These are phyloP conservation scores for Tylopilus vinaceipallidus DNA, from an alignment of 768 basidiomycete species.

Conservation along the genomic window DNA sequence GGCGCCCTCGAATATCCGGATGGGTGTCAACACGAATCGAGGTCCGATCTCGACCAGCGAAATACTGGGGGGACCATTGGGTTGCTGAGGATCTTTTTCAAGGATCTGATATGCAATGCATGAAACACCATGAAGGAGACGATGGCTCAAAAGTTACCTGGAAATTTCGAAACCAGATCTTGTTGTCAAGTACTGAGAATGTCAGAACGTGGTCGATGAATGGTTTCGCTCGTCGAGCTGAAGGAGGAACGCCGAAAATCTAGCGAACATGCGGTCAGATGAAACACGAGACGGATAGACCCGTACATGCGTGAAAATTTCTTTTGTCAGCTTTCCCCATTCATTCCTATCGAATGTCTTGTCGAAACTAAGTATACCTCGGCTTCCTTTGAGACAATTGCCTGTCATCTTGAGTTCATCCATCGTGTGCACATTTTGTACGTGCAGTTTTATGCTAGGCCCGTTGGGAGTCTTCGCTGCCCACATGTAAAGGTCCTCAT, in stretches of 20 bases:
- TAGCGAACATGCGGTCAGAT: slow-evolving; percentile 32
- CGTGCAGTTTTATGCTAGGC: slow-evolving; percentile 95
- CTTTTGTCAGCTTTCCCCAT: slow-evolving; percentile 85
- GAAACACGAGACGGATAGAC: neutral
- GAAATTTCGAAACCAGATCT: slow-evolving; percentile 99
- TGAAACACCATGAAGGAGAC: neutral
- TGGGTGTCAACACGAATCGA: slow-evolving; percentile 94
- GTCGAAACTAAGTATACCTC: slow-evolving; percentile 92
- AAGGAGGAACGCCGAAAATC: slow-evolving; percentile 94
- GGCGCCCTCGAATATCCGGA: slow-evolving; percentile 96
- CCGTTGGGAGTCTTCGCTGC: slow-evolving; percentile 96
- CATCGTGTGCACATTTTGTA: slow-evolving; percentile 99
- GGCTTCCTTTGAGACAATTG: slow-evolving; percentile 94
- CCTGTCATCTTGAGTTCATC: slow-evolving; percentile 99
- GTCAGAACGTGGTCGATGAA: slow-evolving; percentile 98
- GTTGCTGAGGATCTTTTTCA: slow-evolving; percentile 90
- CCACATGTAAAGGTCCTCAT: slow-evolving; percentile 97
- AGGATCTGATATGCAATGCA: slow-evolving; percentile 60
- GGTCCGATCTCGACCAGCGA: slow-evolving; percentile 97
- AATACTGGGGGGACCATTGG: slow-evolving; percentile 79
- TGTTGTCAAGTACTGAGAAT: slow-evolving; percentile 92
- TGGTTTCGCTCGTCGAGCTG: slow-evolving; percentile 89
- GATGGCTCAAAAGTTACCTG: slow-evolving; percentile 57
- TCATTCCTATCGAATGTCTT: slow-evolving; percentile 84
- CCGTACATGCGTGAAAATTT: slow-evolving; percentile 89